Percentiles rank a stretch among this genome's conserved stretches.
Conservation (phyloP, 2,329 filamentous ascomycete species). For the Fusarium staphyleae region DNA sequence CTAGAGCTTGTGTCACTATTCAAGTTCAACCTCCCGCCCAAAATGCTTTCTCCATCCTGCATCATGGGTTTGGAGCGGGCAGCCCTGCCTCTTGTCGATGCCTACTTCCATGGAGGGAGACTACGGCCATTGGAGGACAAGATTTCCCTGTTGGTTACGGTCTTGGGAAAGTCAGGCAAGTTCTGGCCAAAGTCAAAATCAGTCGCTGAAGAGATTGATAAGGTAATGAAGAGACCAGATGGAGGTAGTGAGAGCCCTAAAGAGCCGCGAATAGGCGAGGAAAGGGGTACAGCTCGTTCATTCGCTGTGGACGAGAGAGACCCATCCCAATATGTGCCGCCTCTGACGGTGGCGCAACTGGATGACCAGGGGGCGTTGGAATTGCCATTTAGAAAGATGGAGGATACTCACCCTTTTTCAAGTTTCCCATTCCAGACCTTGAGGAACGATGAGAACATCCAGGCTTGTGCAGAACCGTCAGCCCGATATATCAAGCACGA, state of each 20-base stretch:
- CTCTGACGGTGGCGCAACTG: no score
- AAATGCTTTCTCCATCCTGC: conserved; percentile 37
- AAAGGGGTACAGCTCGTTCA: background rate
- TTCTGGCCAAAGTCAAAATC: conserved; percentile 28
- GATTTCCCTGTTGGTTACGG: conserved; percentile 16
- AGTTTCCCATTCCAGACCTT: background rate
- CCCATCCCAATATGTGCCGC: background rate
- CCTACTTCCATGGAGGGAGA: conserved; percentile 4
- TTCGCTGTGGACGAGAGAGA: background rate
- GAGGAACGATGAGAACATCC: background rate
- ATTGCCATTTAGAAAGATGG: no score
- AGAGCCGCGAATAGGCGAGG: background rate
- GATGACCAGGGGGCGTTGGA: no score
- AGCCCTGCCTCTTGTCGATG: conserved; percentile 15
- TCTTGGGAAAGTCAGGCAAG: conserved; percentile 30
- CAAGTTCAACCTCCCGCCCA: conserved; percentile 17
- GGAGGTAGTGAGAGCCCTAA: background rate
- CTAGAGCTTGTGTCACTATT: conserved; percentile 30
- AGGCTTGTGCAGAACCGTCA: background rate
- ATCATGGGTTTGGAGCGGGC: conserved; percentile 27
- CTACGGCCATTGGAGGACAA: conserved; percentile 10
- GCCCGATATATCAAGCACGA: background rate
- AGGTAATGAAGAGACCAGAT: background rate
- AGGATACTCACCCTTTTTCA: no score
- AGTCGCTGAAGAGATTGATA: conserved; percentile 11